Evolutionary conservation across 2,329 filamentous ascomycete genomes (phyloP), one percentile per base, ranked within the genome.

Genomic region (Aspergillus puulaauensis): DNA sequence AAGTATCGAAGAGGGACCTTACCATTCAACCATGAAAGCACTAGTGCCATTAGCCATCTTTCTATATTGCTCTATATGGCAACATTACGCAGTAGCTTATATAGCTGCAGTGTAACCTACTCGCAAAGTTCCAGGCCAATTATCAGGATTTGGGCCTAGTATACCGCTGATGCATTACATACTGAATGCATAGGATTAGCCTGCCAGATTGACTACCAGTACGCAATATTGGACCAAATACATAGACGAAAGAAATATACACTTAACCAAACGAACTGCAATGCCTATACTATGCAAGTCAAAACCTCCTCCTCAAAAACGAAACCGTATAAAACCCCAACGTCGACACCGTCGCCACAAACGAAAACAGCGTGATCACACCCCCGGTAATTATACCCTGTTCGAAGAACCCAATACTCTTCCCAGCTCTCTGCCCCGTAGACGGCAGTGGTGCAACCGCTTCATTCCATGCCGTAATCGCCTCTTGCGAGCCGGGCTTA

Each of bases 331-430:
- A 70, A 37, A 66, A 68, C 4, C 68, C 68, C 52, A 70, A 41
- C 5, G 66, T 65, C 15, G 60, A 63, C 3, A 68, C 52, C 1
- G 60, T 61, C 6, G 62, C 66, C 11, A 69, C 47, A 6, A 70
- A 33, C 1, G 66, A 67, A 39, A 59, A 58, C 8, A 69, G 47
- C 0, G 63, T 65, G 15, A 70, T 58, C 6, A 65, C 47, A 0
- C 63, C 66, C 1, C 70, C 70, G 4, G 68, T 69, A 3, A 82
- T 63, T 35, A 82, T 72, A 0, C 79, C 80, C 57, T 80, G 76
- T 58, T 81, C 78, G 60, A 82, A 82, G 67, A 80, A 82, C 0
- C 79, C 80, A 27, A 81, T 63, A 47, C 46, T 70, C 59, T 57
- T 62, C 39, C 54, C 78, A 61, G 31, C 45, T 5, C 50, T 58